Percentiles rank a stretch among this genome's conserved stretches.
These are phyloP conservation scores for Psilocybe sp. DNA, from an alignment of 768 basidiomycete species.

Conservation along the genomic window DNA sequence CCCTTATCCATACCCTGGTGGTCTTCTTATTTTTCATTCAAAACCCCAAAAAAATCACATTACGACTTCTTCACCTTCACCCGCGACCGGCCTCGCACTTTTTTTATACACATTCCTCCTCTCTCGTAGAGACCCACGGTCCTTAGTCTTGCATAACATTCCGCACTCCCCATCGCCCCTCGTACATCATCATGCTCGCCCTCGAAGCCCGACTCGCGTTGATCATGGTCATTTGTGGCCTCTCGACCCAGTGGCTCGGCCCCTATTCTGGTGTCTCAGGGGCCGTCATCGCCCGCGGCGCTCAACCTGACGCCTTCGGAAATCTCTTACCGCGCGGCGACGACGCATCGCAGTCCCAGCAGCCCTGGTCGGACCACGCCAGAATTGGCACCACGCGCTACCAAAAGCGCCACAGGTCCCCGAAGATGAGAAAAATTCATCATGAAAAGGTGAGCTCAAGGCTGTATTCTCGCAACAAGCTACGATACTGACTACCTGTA, in stretches of 20 bases:
- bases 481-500: no score
- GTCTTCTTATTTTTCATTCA: conserved; percentile 30
- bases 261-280: conserved; percentile 19
- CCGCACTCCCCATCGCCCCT: conserved; percentile 3
- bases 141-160: conserved; percentile 4
- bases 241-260: conserved; percentile 38
- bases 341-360: conserved; percentile 5
- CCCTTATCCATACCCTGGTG: conserved; percentile 53
- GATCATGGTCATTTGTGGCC: conserved; percentile 41
- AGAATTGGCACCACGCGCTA: neutral
- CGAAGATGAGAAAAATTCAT: no score
- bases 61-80: conserved; percentile 14
- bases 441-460: no score
- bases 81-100: conserved; percentile 23
- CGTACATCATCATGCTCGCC: conserved; percentile 42
- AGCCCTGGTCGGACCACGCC: conserved; percentile 7
- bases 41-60: conserved; percentile 11
- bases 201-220: conserved; percentile 45
- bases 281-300: conserved; percentile 14
- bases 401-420: neutral
- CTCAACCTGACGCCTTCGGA: conserved; percentile 5
- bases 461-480: no score
- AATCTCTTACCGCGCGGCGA: neutral
- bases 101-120: conserved; percentile 1
- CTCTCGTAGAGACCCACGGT: conserved; percentile 15